A percentile compares a stretch with the other conserved stretches of the same genome.
Conservation (phyloP, 2,329 filamentous ascomycete species). For the Macrophomina tecta region DNA sequence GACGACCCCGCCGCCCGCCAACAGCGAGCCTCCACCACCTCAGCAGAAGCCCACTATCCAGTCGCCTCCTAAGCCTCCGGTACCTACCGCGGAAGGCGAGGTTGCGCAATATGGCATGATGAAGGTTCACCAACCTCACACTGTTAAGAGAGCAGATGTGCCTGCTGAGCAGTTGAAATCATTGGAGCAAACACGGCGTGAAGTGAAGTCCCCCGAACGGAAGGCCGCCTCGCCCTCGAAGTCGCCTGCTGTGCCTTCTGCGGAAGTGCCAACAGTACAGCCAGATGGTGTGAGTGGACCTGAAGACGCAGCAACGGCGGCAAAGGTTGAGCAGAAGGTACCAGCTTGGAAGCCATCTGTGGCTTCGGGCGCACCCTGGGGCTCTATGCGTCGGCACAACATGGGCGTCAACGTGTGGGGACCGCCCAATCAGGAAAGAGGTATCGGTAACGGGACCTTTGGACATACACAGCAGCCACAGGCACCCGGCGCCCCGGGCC, state of each 20-base stretch:
- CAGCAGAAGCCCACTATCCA: conserved; percentile 44
- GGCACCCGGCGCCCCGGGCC: conserved; percentile 38
- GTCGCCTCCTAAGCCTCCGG: conserved; percentile 60
- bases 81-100: conserved; percentile 62
- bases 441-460: conserved; percentile 80
- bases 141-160: conserved; percentile 47
- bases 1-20: conserved; percentile 3
- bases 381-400: conserved; percentile 12
- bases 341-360: conserved; percentile 44
- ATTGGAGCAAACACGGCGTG: conserved; percentile 11
- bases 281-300: conserved; percentile 39
- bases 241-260: not conserved
- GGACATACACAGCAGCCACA: conserved; percentile 55
- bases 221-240: conserved; percentile 20
- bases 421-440: conserved; percentile 69
- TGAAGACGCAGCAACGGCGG: conserved; percentile 48
- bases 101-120: conserved; percentile 67
- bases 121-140: conserved; percentile 64
- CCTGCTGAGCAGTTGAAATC: conserved; percentile 4
- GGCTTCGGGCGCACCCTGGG: conserved; percentile 17
- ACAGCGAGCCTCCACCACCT: conserved; percentile 35
- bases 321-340: conserved; percentile 50
- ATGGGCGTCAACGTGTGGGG: conserved; percentile 71
- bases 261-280: conserved; percentile 6
- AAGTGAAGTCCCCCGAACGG: conserved; percentile 20